Percentiles rank a stretch among this genome's conserved stretches.
phyloP scores from a whole-genome alignment of 495 filamentous ascomycete genomes.

The Penicillium odoratum region DNA sequence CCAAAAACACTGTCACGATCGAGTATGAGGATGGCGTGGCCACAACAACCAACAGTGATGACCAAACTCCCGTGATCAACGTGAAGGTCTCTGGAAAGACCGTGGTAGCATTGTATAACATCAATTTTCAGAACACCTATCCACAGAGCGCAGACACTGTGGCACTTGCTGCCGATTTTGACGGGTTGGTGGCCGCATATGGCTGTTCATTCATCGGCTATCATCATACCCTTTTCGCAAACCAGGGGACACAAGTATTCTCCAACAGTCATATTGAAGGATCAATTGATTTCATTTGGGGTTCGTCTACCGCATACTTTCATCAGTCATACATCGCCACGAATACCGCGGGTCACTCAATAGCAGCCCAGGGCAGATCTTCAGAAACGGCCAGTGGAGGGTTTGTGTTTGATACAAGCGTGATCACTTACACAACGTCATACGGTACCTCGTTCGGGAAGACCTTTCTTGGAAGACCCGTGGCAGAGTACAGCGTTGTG shows the following conservation, averaged over 20 bases:
- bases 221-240: constrained; percentile 6
- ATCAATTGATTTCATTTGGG: constrained; percentile 7
- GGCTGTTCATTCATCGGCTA: constrained; percentile 10
- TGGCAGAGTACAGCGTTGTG: not conserved
- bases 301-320: not conserved
- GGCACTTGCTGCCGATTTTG: not conserved
- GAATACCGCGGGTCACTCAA: constrained; percentile 3
- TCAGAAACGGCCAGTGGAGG: not conserved
- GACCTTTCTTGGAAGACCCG: constrained; percentile 1
- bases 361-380: not conserved
- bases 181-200: constrained; percentile 1
- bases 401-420: constrained; percentile 4
- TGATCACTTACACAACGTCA: constrained; percentile 1
- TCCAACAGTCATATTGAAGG: constrained; percentile 7
- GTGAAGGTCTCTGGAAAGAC: not conserved
- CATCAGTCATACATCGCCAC: constrained; percentile 7
- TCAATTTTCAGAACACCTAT: constrained; percentile 5
- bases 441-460: not conserved
- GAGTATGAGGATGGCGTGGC: not conserved
- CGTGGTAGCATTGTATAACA: constrained; percentile 7
- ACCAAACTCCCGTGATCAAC: constrained; percentile 1
- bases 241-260: not conserved
- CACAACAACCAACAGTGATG: not conserved
- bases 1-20: constrained; percentile 8
- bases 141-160: not conserved